A percentile compares a stretch with the other conserved stretches of the same genome.
These are phyloP conservation scores for Leersia perrieri DNA, from an alignment of 176 grass and related monocot genomes.

Conservation along the genomic window DNA sequence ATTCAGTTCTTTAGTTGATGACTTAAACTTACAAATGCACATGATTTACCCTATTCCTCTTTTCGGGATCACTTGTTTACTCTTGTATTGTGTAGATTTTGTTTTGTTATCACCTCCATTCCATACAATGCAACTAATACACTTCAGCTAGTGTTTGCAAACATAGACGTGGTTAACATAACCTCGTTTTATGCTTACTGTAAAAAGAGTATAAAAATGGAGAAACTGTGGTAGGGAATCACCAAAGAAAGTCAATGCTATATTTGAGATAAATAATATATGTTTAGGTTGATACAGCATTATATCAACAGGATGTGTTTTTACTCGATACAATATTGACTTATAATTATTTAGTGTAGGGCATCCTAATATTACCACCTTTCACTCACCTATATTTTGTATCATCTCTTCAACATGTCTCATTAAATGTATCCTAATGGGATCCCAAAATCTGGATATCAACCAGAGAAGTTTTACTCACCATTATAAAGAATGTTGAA, in stretches of 20 bases:
- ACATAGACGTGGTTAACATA: conserved; percentile 2
- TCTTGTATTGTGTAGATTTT: not conserved
- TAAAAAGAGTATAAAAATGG: not conserved
- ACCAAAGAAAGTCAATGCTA: not conserved
- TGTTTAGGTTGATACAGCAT: not conserved
- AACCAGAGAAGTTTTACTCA: not conserved
- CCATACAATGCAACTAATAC: not conserved
- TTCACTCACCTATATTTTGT: conserved; percentile 8
- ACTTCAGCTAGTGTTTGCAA: conserved; percentile 7
- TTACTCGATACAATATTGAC: not conserved
- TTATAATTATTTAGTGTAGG: conserved; percentile 2
- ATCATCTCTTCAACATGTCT: conserved; percentile 2
- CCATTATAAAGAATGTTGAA: not conserved
- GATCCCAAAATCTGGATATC: not conserved
- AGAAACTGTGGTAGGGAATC: not conserved
- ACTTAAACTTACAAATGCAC: conserved; percentile 1
- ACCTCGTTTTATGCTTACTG: not conserved
- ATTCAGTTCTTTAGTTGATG: conserved; percentile 17
- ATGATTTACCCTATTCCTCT: not conserved
- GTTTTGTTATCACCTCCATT: not conserved
- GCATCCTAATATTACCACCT: conserved; percentile 1
- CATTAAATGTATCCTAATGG: conserved; percentile 3
- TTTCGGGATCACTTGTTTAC: conserved; percentile 9
- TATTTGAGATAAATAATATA: not conserved
- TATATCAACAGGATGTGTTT: not conserved